Evolutionary conservation across 805 yeast genomes (phyloP), one percentile per base, ranked within the genome.

Genomic region (Candida qinlingensis): DNA sequence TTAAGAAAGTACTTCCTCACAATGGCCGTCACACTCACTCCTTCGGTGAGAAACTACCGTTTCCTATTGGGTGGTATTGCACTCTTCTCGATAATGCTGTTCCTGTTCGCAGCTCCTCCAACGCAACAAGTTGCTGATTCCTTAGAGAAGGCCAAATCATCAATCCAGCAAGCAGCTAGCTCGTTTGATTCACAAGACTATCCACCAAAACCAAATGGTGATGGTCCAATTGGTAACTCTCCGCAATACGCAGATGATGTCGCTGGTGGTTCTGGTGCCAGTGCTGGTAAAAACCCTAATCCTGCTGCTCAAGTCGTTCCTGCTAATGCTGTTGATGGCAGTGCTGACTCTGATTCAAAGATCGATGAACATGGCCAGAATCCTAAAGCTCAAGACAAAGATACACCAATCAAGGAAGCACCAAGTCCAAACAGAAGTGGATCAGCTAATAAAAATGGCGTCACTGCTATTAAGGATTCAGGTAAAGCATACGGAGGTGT

Each of bases 61-160:
- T 72, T 77, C 51, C 54, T 77, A 12, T 61, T 79, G 10, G 77
- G 77, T 10, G 76, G 81, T 2, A 55, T 80, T 39, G 76, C 77
- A 27, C 63, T 80, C 31, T 63, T 82, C 44, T 70, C 74, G 56
- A 62, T 83, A 46, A 68, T 80, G 26, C 65, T 75, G 37, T 71
- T 81, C 55, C 67, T 82, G 45, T 71, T 74, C 45, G 63, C 76
- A 4, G 70, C 81, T 2, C 72, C 75, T 42, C 57, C 81, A 4
- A 71, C 75, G 41, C 56, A 63, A 44, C 60, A 70, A 31, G 62
- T 72, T 42, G 59, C 65, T 9, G 53, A 58, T 39, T 60, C 71
- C 5, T 49, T 70, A 12, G 71, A 65, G 49, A 64, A 62, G 48
- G 59, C 58, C 41, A 57, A 56, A 45, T 44, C 58, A 30, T 35